phyloP scores from a whole-genome alignment of 1,284 basidiomycete species.

The Wolfiporia cocos region DNA sequence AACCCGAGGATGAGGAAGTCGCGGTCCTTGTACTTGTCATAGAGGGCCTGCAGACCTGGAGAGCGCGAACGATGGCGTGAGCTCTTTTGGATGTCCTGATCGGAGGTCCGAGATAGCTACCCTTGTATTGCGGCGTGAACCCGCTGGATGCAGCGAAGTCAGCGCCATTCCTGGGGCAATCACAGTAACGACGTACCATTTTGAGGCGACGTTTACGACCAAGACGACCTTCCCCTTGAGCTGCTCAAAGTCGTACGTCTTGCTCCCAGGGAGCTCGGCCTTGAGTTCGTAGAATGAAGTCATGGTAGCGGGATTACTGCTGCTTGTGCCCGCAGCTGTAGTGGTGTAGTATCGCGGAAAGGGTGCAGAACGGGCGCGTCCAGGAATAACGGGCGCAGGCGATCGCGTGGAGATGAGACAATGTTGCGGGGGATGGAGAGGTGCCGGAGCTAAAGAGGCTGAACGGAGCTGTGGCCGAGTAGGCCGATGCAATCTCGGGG shows the following conservation, averaged over 20 bases:
- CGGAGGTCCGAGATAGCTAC: slow-evolving; percentile 27
- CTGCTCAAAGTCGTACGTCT: slow-evolving; percentile 55
- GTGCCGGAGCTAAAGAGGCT: too few species aligned
- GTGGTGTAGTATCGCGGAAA: too few species aligned
- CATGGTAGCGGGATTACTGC: slow-evolving; percentile 14
- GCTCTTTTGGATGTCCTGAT: too few species aligned
- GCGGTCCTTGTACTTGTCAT: slow-evolving; percentile 79
- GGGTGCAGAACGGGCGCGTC: too few species aligned
- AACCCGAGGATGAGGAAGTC: slow-evolving; percentile 82
- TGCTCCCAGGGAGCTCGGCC: slow-evolving; percentile 47
- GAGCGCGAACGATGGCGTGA: background rate
- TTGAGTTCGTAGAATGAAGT: slow-evolving; percentile 56
- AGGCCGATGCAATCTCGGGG: too few species aligned
- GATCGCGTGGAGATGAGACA: too few species aligned
- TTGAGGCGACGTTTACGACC: slow-evolving; percentile 69
- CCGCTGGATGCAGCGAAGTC: slow-evolving; percentile 45
- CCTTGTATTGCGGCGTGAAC: slow-evolving; percentile 87
- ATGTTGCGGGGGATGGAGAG: too few species aligned
- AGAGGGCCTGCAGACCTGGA: slow-evolving; percentile 70
- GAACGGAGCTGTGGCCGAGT: too few species aligned
- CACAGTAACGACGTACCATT: slow-evolving; percentile 64
- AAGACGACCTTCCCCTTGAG: slow-evolving; percentile 73
- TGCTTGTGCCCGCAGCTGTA: background rate
- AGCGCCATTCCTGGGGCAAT: too few species aligned
- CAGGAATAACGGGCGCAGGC: too few species aligned